Conservation (phyloP, 2,329 filamentous ascomycete genomes). For the Nigrograna mackinnonii region DNA sequence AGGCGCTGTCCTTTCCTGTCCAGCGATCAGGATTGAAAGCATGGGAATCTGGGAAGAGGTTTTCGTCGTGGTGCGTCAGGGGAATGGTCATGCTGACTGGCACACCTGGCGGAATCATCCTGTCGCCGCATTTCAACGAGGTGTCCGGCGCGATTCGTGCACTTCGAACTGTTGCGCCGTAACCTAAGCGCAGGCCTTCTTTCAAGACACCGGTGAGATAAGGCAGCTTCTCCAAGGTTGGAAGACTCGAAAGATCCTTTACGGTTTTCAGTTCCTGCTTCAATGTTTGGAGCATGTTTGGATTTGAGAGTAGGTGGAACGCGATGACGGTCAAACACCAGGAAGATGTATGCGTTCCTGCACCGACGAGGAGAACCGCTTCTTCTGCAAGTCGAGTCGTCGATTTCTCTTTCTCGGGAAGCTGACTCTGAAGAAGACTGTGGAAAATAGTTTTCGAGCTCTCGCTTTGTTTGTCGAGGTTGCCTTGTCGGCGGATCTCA, state of each 20-base stretch:
- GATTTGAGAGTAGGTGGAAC: constrained; percentile 12
- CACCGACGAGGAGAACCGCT: constrained; percentile 19
- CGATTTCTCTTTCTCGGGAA: constrained; percentile 21
- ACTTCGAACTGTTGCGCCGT: constrained; percentile 16
- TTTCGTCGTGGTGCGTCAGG: constrained; percentile 21
- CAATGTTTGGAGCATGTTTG: constrained; percentile 7
- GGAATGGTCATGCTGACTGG: constrained; percentile 31
- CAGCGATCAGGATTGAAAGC: constrained; percentile 28
- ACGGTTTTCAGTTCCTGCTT: constrained; percentile 5
- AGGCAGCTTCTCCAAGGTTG: constrained; percentile 7
- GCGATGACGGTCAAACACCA: constrained; percentile 31
- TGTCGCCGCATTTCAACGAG: constrained; percentile 6
- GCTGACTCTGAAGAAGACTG: constrained; percentile 7
- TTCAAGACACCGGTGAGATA: constrained; percentile 23
- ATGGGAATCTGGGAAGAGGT: constrained; percentile 17
- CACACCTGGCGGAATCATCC: constrained; percentile 13
- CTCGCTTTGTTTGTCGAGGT: background rate
- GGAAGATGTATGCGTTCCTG: constrained; percentile 46
- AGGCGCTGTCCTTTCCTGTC: constrained; percentile 13
- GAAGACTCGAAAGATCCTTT: constrained; percentile 5
- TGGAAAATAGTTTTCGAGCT: constrained; percentile 14
- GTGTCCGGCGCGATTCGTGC: constrained; percentile 14
- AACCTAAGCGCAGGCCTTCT: constrained; percentile 26
- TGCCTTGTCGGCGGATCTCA: constrained; percentile 2
- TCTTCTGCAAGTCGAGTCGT: constrained; percentile 15